Base-by-base conservation (phyloP, 2,329 filamentous ascomycete species). In the Fusarium coicis region DNA sequence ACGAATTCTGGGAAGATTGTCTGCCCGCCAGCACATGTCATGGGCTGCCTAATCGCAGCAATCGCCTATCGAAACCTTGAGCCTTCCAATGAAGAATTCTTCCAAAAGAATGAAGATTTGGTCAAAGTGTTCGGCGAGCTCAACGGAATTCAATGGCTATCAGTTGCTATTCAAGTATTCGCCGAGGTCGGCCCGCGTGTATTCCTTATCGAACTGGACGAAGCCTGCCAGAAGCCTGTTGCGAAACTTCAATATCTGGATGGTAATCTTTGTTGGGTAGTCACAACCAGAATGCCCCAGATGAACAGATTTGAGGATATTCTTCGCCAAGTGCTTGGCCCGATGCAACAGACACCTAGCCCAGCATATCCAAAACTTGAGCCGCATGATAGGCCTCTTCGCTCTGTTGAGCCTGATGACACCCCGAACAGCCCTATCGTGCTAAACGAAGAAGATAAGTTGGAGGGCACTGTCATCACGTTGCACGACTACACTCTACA, bases 341-440 rank as follows among this genome's bases (percentile, higher is more conserved):
- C 26, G 26, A 26, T 6, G 26, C 26, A 26, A 4, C 26, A 26
- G 26, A 4, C 26, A 6, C 26, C 26, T 26, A 26, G 26, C 26
- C 26, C 26, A 26, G 26, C 6, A 26, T 26, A 26, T 26, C 26
- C 26, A 26, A 26, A 26, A 26, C 26, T 26, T 26, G 26, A 26
- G 26, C 26, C 26, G 26, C 26, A 26, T 26, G 26, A 26, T 26
- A 26, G 26, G 26, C 26, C 5, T 0, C 30, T 34, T 15, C 11
- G 3, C 23, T 14, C 47, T 11, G 9, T 49, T 16, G 46, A 49
- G 21, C 28, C 15, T 3, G 6, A 49, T 19, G 7, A 32, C 15
- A 9, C 3, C 0, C 0, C 10, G 1, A 49, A n/a, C 3, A 10
- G 6, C 1, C 5, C n/a, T 5, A 19, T 19, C 3, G 0, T 16